Evolutionary conservation across 805 yeast species (phyloP).

Genomic region (Metschnikowia reukaufii): DNA sequence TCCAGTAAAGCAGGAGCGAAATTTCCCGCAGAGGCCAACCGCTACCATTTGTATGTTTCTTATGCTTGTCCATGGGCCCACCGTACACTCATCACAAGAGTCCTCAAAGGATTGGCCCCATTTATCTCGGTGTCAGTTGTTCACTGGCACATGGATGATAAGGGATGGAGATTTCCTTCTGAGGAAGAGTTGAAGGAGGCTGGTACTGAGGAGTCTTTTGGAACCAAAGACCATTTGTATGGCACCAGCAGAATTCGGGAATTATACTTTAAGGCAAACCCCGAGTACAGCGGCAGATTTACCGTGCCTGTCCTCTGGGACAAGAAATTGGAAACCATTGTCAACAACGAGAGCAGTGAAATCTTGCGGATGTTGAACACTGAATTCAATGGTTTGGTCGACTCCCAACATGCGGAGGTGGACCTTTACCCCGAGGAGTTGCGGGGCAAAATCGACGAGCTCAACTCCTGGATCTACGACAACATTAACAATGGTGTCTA

Average conservation of each 20-base stretch:
- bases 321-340: slow-evolving; percentile 75
- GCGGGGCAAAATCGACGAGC: slow-evolving; percentile 62
- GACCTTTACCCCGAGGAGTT: slow-evolving; percentile 63
- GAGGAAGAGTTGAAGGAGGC: slow-evolving; percentile 40
- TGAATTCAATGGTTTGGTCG: slow-evolving; percentile 64
- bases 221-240: slow-evolving; percentile 49
- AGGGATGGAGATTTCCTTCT: slow-evolving; percentile 84
- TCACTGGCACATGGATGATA: slow-evolving; percentile 83
- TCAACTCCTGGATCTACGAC: slow-evolving; percentile 82
- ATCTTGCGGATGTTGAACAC: slow-evolving; percentile 80
- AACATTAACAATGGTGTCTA: slow-evolving; percentile 91
- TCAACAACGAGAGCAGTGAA: slow-evolving; percentile 88
- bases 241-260: slow-evolving; percentile 62
- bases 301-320: slow-evolving; percentile 97
- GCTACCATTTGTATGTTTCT: slow-evolving; percentile 88
- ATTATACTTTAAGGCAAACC: slow-evolving; percentile 71
- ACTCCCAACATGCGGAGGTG: slow-evolving; percentile 46
- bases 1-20: slow-evolving; percentile 56
- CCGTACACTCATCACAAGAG: slow-evolving; percentile 70
- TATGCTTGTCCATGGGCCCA: slow-evolving; percentile 97
- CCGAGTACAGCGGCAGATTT: slow-evolving; percentile 75
- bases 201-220: slow-evolving; percentile 47
- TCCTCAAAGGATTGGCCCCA: slow-evolving; percentile 64
- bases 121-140: slow-evolving; percentile 73
- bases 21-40: slow-evolving; percentile 69